Base-by-base conservation (phyloP, 2,329 filamentous ascomycete genomes). In the Aureobasidium sp. region DNA sequence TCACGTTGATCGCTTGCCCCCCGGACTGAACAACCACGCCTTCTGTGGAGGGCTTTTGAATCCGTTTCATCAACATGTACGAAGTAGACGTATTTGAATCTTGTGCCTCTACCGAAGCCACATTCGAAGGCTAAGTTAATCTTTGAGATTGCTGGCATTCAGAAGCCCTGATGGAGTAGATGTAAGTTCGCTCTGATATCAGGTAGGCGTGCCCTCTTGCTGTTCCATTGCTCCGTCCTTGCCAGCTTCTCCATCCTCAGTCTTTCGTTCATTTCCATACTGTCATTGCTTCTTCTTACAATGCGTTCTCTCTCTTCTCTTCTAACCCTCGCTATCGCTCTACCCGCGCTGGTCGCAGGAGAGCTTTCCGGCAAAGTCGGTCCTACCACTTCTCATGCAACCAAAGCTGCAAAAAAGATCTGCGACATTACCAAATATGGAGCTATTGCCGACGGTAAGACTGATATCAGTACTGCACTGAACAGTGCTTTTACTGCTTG, bases 351-450 rank as follows among this genome's bases (percentile, higher is more conserved):
- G 72, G 70, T 71, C 65, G 71, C 67, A 63, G 73, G 70, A 45
- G 73, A 74, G 54, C 75, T 84, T 33, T 75, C 77, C 8, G 81
- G 80, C 61, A 72, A 71, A 9, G 81, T 84, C 20, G 82, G 82
- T n/a, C 82, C 82, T 11, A 72, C 78, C 48, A 85, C 82, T 4
- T 76, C 75, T 5, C 73, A 75, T 54, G 75, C 75, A 1, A 69
- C 72, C 23, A 88, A 88, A 71, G 77, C 75, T 48, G 78, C 78
- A n/a, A 78, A 75, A 54, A 85, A 85, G 69, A 81, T 80, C 15
- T 88, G 85, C 75, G 84, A 83, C 70, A 84, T 88, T 42, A 77
- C 84, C 60, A 74, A 83, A 67, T 87, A 87, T 69, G 85, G 85
- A 16, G 85, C 78, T 11, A 79, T 78, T 33, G 84, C 85, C 2